These are phyloP conservation scores for Pseudogymnoascus sp. DNA, from an alignment of 2,329 filamentous ascomycete genomes.

Conservation along the genomic window DNA sequence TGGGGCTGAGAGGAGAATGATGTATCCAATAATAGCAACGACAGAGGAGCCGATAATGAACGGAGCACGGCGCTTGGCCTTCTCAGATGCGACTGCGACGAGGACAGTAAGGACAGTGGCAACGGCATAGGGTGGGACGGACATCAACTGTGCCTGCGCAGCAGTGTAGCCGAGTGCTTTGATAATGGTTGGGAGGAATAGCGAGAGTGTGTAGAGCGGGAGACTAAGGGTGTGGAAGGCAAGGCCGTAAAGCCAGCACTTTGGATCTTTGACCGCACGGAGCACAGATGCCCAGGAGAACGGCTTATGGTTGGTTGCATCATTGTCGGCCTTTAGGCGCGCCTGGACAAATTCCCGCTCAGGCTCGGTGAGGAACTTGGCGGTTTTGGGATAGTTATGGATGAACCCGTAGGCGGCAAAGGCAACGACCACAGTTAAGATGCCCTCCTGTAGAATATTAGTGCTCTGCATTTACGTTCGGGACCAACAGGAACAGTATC, in stretches of 20 bases:
- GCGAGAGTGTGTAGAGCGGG: constrained; percentile 46
- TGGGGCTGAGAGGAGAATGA: constrained; percentile 45
- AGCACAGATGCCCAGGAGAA: constrained; percentile 61
- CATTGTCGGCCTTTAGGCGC: constrained; percentile 58
- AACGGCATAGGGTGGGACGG: constrained; percentile 55
- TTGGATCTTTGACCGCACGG: constrained; percentile 56
- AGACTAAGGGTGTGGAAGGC: constrained; percentile 66
- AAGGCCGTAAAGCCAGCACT: constrained; percentile 64
- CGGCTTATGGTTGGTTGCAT: constrained; percentile 57
- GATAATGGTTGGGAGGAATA: constrained; percentile 50
- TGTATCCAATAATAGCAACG: constrained; percentile 54
- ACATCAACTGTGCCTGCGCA: constrained; percentile 47
- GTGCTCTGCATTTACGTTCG: not conserved
- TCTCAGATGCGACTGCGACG: constrained; percentile 53
- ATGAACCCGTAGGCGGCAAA: constrained; percentile 48
- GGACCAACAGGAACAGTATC: not conserved
- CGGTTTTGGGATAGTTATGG: constrained; percentile 54
- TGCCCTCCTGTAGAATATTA: constrained; percentile 36
- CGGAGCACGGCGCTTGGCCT: constrained; percentile 45
- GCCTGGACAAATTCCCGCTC: constrained; percentile 36
- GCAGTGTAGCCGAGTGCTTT: constrained; percentile 44
- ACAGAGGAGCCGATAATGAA: constrained; percentile 52
- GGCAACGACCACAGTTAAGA: constrained; percentile 44
- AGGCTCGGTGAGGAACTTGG: constrained; percentile 45
- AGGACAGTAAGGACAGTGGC: constrained; percentile 50